Percentiles rank a stretch among this genome's conserved stretches.
Evolutionary conservation across 805 yeast species (phyloP).

Genomic region (Peterozyma toletana): DNA sequence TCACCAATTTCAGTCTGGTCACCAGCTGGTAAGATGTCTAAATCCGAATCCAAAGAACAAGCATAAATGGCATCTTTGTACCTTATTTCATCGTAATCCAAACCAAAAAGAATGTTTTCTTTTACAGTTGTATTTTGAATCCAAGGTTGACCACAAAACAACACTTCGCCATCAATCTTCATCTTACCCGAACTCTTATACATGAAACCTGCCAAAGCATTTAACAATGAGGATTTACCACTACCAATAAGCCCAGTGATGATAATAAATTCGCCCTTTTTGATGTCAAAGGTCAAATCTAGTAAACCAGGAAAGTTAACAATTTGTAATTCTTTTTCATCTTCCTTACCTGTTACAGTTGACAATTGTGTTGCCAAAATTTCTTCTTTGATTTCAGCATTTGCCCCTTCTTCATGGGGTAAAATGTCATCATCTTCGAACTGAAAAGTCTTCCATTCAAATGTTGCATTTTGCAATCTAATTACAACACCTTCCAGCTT

Average conservation of each 20-base stretch:
- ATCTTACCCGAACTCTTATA: conserved; percentile 38
- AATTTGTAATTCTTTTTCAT: not conserved
- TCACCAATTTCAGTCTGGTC: conserved; percentile 53
- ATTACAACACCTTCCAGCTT: conserved; percentile 33
- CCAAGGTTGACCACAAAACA: conserved; percentile 48
- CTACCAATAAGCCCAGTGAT: conserved; percentile 76
- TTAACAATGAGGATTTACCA: conserved; percentile 62
- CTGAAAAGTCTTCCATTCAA: conserved; percentile 55
- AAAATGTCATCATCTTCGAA: conserved; percentile 18
- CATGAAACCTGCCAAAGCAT: conserved; percentile 63
- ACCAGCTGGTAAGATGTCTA: conserved; percentile 42
- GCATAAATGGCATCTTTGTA: conserved; percentile 38
- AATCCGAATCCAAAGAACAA: conserved; percentile 41
- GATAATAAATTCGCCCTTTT: conserved; percentile 64
- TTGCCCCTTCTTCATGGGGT: conserved; percentile 14
- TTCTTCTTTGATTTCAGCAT: not conserved
- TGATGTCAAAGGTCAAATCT: conserved; percentile 44
- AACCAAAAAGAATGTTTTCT: conserved; percentile 46
- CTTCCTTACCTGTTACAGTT: not conserved
- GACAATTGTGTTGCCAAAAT: too few species aligned
- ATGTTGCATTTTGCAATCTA: conserved; percentile 42
- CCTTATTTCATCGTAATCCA: conserved; percentile 30
- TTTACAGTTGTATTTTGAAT: conserved; percentile 41
- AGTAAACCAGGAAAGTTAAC: conserved; percentile 33
- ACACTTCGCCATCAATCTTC: conserved; percentile 40